phyloP scores from a whole-genome alignment of 2,329 filamentous ascomycete species.

The Tothia fuscella region DNA sequence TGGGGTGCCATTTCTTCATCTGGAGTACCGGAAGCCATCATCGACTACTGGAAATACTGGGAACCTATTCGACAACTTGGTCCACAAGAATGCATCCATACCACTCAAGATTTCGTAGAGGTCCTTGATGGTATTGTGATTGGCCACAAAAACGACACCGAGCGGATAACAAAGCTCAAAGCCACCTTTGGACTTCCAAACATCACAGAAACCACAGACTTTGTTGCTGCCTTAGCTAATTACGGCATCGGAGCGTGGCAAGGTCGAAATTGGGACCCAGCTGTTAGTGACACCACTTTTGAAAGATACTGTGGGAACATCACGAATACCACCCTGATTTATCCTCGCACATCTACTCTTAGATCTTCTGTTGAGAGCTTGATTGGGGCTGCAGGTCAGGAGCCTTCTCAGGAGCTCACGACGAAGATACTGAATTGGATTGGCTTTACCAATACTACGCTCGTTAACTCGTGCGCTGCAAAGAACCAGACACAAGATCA shows the following conservation, averaged over 20 bases:
- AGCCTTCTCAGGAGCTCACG: too few species aligned
- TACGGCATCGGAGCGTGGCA: conserved; percentile 41
- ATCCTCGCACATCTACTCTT: too few species aligned
- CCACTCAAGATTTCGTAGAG: conserved; percentile 49
- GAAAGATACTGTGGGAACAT: conserved; percentile 45
- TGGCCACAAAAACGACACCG: conserved; percentile 32
- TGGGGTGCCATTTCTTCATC: conserved; percentile 72
- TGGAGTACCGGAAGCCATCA: conserved; percentile 65
- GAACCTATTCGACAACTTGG: conserved; percentile 45
- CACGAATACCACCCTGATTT: conserved; percentile 33
- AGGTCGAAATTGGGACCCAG: conserved; percentile 48
- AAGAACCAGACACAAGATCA: conserved; percentile 32
- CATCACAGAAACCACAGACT: conserved; percentile 40
- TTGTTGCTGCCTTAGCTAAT: conserved; percentile 34
- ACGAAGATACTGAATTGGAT: conserved; percentile 45
- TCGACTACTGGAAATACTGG: conserved; percentile 60
- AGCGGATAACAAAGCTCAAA: conserved; percentile 37
- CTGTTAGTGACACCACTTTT: conserved; percentile 36
- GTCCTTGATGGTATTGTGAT: conserved; percentile 48
- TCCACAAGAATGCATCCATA: conserved; percentile 50
- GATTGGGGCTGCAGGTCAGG: background rate
- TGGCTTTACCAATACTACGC: conserved; percentile 39
- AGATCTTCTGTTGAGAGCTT: conserved; percentile 35
- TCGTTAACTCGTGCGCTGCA: conserved; percentile 27
- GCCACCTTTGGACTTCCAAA: conserved; percentile 38